These are phyloP conservation scores for Coemansia sp. DNA, from an alignment of 192 early-diverging fungal species.

Conservation along the genomic window DNA sequence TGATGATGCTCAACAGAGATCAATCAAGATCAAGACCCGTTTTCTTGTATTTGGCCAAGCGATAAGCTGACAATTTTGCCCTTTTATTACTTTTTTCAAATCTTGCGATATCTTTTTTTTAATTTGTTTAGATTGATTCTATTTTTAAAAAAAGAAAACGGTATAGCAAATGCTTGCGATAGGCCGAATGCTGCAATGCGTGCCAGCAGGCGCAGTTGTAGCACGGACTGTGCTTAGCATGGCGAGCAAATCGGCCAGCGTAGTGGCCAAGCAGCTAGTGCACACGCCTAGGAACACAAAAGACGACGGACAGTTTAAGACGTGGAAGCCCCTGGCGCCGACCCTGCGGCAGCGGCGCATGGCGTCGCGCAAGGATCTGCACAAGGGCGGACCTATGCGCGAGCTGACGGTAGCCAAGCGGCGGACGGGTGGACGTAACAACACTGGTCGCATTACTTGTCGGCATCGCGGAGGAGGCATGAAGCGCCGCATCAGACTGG, in stretches of 20 bases:
- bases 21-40: background rate
- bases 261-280: conserved; percentile 14
- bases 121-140: background rate
- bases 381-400: conserved; percentile 83
- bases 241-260: background rate
- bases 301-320: conserved; percentile 82
- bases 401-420: conserved; percentile 83
- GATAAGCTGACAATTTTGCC: background rate
- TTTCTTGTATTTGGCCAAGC: background rate
- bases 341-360: conserved; percentile 85
- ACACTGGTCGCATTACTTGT: conserved; percentile 87
- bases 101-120: background rate
- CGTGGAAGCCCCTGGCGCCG: conserved; percentile 87
- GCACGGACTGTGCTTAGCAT: conserved; percentile 11
- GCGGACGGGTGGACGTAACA: conserved; percentile 84
- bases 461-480: conserved; percentile 94
- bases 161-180: conserved; percentile 7
- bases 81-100: background rate
- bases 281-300: conserved; percentile 44
- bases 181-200: conserved; percentile 9
- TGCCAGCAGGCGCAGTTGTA: background rate
- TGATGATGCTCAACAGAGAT: background rate
- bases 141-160: no score
- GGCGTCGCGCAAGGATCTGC: conserved; percentile 83
- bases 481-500: conserved; percentile 80